A percentile compares a stretch with the other conserved stretches of the same genome.
These are phyloP conservation scores for Eucalyptus sideroxylon DNA, from an alignment of 345 rosid species.

Conservation along the genomic window DNA sequence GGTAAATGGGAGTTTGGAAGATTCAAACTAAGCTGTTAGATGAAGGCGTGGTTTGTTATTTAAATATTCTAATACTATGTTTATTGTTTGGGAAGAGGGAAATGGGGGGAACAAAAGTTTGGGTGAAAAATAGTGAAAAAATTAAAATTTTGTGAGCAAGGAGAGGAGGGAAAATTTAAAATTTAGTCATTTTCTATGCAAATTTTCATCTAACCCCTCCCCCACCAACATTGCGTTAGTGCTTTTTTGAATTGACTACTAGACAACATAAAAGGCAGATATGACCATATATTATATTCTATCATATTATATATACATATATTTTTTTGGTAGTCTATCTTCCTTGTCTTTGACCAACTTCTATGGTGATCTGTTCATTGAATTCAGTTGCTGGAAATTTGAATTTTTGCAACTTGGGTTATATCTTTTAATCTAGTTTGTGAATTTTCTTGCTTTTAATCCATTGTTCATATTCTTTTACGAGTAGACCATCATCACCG, in stretches of 20 bases:
- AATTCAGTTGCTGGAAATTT: not conserved
- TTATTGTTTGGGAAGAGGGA: not conserved
- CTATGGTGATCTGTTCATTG: not conserved
- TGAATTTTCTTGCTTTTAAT: not conserved
- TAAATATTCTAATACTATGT: too few relatives aligned
- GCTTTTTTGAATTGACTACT: not conserved
- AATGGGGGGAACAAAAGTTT: not conserved
- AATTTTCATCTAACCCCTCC: not conserved
- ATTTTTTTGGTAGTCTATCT: not conserved
- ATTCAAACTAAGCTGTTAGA: too few relatives aligned
- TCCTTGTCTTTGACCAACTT: not conserved
- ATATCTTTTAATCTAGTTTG: not conserved
- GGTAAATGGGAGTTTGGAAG: too few relatives aligned
- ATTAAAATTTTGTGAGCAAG: not conserved
- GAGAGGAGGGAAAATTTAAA: not conserved
- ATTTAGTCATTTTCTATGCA: not conserved
- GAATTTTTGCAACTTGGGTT: not conserved
- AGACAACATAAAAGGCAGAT: not conserved
- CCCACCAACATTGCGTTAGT: not conserved
- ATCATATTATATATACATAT: too few relatives aligned
- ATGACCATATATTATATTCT: too few relatives aligned
- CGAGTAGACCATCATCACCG: conserved; percentile 31
- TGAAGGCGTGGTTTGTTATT: too few relatives aligned
- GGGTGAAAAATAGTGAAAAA: not conserved
- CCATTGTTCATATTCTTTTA: not conserved